Evolutionary conservation across 768 basidiomycete species (phyloP).

Genomic region (Leccinellum albellum): DNA sequence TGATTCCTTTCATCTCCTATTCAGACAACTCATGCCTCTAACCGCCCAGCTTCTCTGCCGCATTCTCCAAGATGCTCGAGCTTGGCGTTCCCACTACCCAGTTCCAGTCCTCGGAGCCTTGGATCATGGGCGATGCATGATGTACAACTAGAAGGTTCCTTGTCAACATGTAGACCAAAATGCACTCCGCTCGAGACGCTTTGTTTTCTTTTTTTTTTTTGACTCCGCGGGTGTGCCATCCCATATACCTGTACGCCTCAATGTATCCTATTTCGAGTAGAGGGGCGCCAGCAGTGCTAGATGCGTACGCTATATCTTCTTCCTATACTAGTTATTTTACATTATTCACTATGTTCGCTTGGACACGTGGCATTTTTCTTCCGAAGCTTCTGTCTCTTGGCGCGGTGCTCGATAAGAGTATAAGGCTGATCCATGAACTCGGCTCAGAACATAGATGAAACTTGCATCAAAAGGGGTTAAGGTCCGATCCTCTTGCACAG

Average conservation of each 20-base stretch:
- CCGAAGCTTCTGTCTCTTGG: too few species aligned
- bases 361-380: neutral
- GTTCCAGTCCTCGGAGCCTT: constrained; percentile 68
- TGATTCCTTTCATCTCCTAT: neutral
- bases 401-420: too few species aligned
- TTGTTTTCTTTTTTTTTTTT: neutral
- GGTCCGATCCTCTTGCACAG: too few species aligned
- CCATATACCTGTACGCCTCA: neutral
- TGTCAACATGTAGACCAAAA: neutral
- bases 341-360: neutral
- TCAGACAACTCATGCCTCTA: neutral
- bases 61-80: constrained; percentile 78
- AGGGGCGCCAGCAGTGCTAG: neutral
- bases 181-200: neutral
- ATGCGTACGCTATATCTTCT: neutral
- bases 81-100: constrained; percentile 87
- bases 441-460: too few species aligned
- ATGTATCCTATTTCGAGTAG: neutral
- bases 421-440: neutral
- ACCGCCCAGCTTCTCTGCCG: constrained; percentile 69
- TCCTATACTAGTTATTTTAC: neutral
- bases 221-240: neutral
- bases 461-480: too few species aligned
- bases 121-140: constrained; percentile 49
- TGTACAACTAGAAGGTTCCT: constrained; percentile 24